Percentiles rank a stretch among this genome's conserved stretches.
phyloP scores from a whole-genome alignment of 2,329 filamentous ascomycete species.

The Aspergillus ibericus region DNA sequence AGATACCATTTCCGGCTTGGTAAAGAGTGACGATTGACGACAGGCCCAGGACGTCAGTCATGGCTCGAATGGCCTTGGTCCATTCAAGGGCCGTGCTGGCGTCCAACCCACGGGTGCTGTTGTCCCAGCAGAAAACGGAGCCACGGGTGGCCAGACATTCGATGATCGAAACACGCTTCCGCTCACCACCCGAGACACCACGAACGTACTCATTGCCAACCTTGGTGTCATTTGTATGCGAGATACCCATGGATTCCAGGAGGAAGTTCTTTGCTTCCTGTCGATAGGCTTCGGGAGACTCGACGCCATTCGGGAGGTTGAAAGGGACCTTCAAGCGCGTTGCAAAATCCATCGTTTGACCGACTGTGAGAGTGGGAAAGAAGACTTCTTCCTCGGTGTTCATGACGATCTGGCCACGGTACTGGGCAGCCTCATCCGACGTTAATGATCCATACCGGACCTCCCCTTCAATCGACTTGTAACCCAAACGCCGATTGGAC shows the following conservation, averaged over 20 bases:
- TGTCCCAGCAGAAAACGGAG: slow-evolving; percentile 66
- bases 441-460: slow-evolving; percentile 56
- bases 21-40: slow-evolving; percentile 66
- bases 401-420: slow-evolving; percentile 59
- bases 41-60: slow-evolving; percentile 63
- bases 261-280: slow-evolving; percentile 55
- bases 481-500: slow-evolving; percentile 63
- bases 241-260: slow-evolving; percentile 58
- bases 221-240: slow-evolving; percentile 63
- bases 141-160: slow-evolving; percentile 61
- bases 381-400: slow-evolving; percentile 56
- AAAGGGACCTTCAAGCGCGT: slow-evolving; percentile 59
- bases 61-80: slow-evolving; percentile 59
- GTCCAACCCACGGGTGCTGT: slow-evolving; percentile 65
- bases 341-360: slow-evolving; percentile 55
- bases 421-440: slow-evolving; percentile 45
- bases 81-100: slow-evolving; percentile 65
- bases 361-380: slow-evolving; percentile 53
- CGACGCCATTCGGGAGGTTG: slow-evolving; percentile 47
- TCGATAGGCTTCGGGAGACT: slow-evolving; percentile 49
- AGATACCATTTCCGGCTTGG: slow-evolving; percentile 70
- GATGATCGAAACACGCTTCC: slow-evolving; percentile 68
- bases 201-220: slow-evolving; percentile 67
- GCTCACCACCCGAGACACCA: slow-evolving; percentile 67
- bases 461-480: slow-evolving; percentile 58